A percentile compares a stretch with the other conserved stretches of the same genome.
phyloP scores from a whole-genome alignment of 306 rosid genomes.

The Citrullus colocynthis region DNA sequence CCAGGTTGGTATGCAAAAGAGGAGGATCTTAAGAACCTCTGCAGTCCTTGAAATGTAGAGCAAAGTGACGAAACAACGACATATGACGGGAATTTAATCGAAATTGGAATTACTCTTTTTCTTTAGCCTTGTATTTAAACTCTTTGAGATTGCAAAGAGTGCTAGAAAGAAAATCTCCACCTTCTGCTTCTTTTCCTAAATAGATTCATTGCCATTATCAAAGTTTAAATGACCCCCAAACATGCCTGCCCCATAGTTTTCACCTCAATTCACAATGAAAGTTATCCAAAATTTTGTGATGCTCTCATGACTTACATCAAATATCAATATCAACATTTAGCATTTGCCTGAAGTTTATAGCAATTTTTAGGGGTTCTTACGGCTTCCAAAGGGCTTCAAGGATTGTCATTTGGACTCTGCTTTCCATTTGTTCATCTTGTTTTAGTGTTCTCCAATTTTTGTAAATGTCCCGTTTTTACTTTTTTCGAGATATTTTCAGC shows the following conservation, averaged over 20 bases:
- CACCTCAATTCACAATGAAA: neutral
- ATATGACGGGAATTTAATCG: neutral
- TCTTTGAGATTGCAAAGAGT: slow-evolving; percentile 11
- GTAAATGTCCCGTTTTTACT: too few species aligned
- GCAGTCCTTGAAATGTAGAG: slow-evolving; percentile 67
- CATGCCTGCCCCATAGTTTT: neutral
- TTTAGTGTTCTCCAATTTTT: too few species aligned
- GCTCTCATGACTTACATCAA: neutral
- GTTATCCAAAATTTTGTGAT: neutral
- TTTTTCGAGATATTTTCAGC: too few species aligned
- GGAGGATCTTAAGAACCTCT: slow-evolving; percentile 72
- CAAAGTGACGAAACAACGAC: neutral
- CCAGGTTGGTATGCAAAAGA: slow-evolving; percentile 89
- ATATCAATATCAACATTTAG: neutral
- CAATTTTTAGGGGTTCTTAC: neutral
- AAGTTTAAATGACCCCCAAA: neutral
- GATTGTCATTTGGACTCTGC: too few species aligned
- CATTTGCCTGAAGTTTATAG: neutral
- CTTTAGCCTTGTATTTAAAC: slow-evolving; percentile 12
- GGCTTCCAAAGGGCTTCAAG: neutral
- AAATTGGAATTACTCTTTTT: neutral
- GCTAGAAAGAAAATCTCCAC: neutral
- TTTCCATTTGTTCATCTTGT: too few species aligned
- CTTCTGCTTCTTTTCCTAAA: neutral
- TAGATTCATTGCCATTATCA: neutral